A percentile compares a stretch with the other conserved stretches of the same genome.
phyloP scores from a whole-genome alignment of 2,329 filamentous ascomycete species.

The Beauveria brongniartii region DNA sequence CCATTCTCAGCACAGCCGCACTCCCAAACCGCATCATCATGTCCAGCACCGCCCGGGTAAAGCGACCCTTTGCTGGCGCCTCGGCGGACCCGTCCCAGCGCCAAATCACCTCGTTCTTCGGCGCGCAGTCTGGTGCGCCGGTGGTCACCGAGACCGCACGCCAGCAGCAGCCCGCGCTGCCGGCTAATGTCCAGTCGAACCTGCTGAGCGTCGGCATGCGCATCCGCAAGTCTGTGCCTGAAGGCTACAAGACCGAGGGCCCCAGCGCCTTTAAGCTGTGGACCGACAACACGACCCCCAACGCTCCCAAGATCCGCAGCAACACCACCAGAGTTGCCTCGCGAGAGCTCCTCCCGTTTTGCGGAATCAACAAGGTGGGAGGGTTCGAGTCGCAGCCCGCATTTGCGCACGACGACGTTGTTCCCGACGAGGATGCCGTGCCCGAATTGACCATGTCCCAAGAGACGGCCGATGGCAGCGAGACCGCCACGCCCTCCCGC shows the following conservation, averaged over 20 bases:
- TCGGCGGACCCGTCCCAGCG: conserved; percentile 50
- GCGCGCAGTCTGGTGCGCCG: conserved; percentile 23
- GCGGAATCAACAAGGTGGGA: conserved; percentile 69
- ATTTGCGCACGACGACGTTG: conserved; percentile 17
- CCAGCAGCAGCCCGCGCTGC: conserved; percentile 40
- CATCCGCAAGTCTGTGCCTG: conserved; percentile 82
- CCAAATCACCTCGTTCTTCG: conserved; percentile 59
- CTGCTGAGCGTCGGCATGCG: conserved; percentile 93
- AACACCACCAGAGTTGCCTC: conserved; percentile 24
- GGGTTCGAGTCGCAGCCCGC: conserved; percentile 55
- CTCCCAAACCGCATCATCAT: conserved; percentile 26
- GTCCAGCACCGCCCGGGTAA: conserved; percentile 43
- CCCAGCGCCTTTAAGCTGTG: conserved; percentile 46
- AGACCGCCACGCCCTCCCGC: conserved; percentile 22
- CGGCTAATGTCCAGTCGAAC: conserved; percentile 63
- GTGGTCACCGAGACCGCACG: conserved; percentile 20
- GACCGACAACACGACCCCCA: conserved; percentile 25
- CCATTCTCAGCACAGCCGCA: background rate
- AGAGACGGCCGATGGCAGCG: conserved; percentile 37
- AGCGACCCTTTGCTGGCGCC: conserved; percentile 54
- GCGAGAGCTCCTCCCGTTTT: conserved; percentile 69
- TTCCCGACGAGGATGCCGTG: conserved; percentile 31
- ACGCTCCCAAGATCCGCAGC: conserved; percentile 9
- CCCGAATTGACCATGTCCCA: conserved; percentile 48
- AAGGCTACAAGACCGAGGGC: conserved; percentile 76